Evolutionary conservation across 2,329 filamentous ascomycete species (phyloP).

Genomic region (Epichloe aotearoae): DNA sequence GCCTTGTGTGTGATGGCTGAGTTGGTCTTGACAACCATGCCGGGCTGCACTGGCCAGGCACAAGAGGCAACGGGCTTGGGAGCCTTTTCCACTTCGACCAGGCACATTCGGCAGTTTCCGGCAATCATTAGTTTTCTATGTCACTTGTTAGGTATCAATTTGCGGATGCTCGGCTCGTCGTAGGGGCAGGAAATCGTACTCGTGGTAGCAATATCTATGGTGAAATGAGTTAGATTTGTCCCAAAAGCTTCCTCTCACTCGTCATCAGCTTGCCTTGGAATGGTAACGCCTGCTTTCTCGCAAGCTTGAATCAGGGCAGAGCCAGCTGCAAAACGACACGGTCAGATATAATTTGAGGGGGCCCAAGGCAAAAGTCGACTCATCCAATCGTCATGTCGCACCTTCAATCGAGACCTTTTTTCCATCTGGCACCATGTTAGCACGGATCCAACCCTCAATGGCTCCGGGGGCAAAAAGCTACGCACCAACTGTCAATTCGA

Average conservation of each 20-base stretch:
- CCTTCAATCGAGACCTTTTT: constrained; percentile 98
- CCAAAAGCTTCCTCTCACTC: background rate
- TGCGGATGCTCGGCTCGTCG: constrained; percentile 15
- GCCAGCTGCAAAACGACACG: constrained; percentile 49
- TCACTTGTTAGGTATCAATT: constrained; percentile 25
- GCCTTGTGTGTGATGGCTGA: constrained; percentile 95
- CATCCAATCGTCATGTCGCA: constrained; percentile 29
- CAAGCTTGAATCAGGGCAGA: constrained; percentile 97
- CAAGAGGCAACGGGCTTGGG: constrained; percentile 97
- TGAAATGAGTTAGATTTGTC: constrained; percentile 3
- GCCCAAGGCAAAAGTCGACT: background rate
- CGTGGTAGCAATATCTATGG: constrained; percentile 92
- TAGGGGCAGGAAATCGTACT: constrained; percentile 43
- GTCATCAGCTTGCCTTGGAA: constrained; percentile 53
- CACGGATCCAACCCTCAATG: constrained; percentile 16
- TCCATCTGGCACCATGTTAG: constrained; percentile 53
- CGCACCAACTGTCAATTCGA: constrained; percentile 88
- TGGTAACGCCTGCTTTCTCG: constrained; percentile 85
- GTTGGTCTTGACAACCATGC: constrained; percentile 98
- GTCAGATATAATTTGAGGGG: constrained; percentile 20
- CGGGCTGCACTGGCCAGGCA: constrained; percentile 95
- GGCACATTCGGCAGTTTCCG: constrained; percentile 98
- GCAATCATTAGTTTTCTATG: constrained; percentile 92
- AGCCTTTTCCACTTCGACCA: constrained; percentile 92
- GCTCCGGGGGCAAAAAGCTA: constrained; percentile 13